Conservation (phyloP, 768 basidiomycete genomes). For the Russula lepida region DNA sequence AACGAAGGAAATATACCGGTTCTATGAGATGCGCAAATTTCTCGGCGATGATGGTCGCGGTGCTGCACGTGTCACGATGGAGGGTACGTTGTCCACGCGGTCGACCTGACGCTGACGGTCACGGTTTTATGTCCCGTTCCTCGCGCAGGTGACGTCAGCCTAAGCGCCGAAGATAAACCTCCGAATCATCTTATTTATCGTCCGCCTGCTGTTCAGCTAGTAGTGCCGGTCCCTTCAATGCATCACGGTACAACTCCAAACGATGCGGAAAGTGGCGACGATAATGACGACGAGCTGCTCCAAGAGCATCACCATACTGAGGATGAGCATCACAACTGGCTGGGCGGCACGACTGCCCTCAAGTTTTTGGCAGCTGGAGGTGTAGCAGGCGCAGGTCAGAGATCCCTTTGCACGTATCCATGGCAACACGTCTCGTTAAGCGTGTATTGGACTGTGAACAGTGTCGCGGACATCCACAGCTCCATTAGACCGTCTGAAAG, state of each 20-base stretch:
- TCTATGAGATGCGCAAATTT: conserved; percentile 62
- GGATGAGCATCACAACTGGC: conserved; percentile 49
- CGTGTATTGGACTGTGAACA: conserved; percentile 27
- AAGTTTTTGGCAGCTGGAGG: conserved; percentile 93
- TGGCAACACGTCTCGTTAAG: neutral
- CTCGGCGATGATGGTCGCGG: conserved; percentile 71
- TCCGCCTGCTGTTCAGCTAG: conserved; percentile 5
- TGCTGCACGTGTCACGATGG: conserved; percentile 77
- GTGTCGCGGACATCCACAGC: conserved; percentile 96
- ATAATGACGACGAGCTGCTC: conserved; percentile 30
- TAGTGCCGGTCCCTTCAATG: neutral
- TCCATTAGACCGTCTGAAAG: conserved; percentile 93
- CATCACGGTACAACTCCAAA: conserved; percentile 9
- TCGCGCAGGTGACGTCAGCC: conserved; percentile 61
- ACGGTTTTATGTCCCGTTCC: neutral
- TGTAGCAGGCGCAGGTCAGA: conserved; percentile 83
- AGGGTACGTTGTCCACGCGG: conserved; percentile 47
- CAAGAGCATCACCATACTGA: conserved; percentile 37
- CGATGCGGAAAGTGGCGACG: conserved; percentile 31
- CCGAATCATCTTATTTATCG: conserved; percentile 24
- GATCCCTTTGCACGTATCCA: neutral
- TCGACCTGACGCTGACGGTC: conserved; percentile 2
- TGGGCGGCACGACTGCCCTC: conserved; percentile 66
- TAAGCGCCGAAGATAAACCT: conserved; percentile 69
- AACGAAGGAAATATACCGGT: conserved; percentile 76